Conservation (phyloP, 1,284 basidiomycete genomes). For the Ustilago esculenta region DNA sequence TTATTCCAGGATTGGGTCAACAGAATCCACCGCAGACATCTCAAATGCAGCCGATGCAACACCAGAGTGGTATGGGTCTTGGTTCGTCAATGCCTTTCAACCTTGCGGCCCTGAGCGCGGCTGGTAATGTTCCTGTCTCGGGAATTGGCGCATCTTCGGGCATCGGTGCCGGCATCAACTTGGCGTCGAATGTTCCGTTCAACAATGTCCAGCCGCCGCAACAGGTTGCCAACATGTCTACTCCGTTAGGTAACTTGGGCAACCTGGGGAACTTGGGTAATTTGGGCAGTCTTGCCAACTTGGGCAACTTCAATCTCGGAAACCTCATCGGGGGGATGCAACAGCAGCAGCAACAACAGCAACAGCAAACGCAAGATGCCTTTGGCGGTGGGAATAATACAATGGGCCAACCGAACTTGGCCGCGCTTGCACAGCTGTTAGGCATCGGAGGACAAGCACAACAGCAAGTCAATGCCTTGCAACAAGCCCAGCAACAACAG, state of each 20-base stretch:
- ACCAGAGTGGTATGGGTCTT: constrained; percentile 28
- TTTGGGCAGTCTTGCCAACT: constrained; percentile 10
- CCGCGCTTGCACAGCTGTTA: constrained; percentile 21
- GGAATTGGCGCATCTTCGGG: constrained; percentile 5
- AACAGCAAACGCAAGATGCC: constrained; percentile 12
- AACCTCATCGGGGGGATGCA: constrained; percentile 2
- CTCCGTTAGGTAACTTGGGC: not conserved
- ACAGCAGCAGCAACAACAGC: constrained; percentile 3
- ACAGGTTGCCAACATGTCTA: too few species aligned
- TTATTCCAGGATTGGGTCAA: not conserved
- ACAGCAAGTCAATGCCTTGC: too few species aligned
- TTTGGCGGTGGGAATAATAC: not conserved
- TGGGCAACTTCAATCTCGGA: constrained; percentile 21
- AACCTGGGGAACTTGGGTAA: constrained; percentile 7
- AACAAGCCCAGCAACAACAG: not conserved
- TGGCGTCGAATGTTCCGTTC: too few species aligned
- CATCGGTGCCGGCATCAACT: constrained; percentile 5
- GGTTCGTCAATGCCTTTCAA: constrained; percentile 49
- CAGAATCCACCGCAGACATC: not conserved
- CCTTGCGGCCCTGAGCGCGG: constrained; percentile 26
- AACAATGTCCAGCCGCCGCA: too few species aligned
- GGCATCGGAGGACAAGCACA: constrained; percentile 23
- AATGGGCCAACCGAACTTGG: constrained; percentile 32
- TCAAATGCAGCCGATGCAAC: constrained; percentile 1
- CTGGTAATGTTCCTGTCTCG: constrained; percentile 31